A percentile compares a stretch with the other conserved stretches of the same genome.
phyloP scores from a whole-genome alignment of 805 yeast species.

The Pichia phayaonensis region DNA sequence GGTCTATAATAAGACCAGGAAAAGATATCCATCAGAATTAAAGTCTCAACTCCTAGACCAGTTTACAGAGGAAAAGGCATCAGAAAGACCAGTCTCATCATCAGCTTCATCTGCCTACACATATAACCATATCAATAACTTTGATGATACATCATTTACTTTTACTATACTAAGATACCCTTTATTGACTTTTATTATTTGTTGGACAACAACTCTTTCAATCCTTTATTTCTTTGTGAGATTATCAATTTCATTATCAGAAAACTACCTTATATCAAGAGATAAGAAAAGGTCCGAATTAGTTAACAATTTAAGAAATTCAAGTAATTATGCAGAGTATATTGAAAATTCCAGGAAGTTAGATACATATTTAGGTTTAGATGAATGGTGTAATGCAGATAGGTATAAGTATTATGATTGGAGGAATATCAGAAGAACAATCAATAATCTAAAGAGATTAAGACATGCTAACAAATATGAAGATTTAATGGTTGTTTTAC shows the following conservation, averaged over 20 bases:
- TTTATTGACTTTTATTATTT: conserved; percentile 39
- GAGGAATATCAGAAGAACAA: conserved; percentile 45
- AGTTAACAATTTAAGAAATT: conserved; percentile 40
- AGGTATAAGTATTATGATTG: conserved; percentile 63
- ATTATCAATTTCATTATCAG: conserved; percentile 55
- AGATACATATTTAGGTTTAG: conserved; percentile 52
- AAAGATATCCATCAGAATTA: conserved; percentile 2
- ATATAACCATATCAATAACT: background rate
- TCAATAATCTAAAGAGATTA: conserved; percentile 32
- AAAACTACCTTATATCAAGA: conserved; percentile 47
- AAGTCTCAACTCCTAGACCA: background rate
- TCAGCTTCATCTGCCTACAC: background rate
- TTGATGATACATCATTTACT: conserved; percentile 23
- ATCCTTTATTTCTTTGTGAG: conserved; percentile 45
- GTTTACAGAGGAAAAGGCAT: background rate
- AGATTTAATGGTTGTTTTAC: conserved; percentile 48
- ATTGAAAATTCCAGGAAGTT: conserved; percentile 45
- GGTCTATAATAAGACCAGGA: conserved; percentile 25
- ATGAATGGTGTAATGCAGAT: conserved; percentile 56
- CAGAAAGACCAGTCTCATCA: background rate
- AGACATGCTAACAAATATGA: conserved; percentile 30
- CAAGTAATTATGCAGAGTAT: conserved; percentile 57
- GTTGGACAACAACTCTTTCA: conserved; percentile 49
- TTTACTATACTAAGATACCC: conserved; percentile 60
- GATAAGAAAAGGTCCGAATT: conserved; percentile 47